A percentile compares a stretch with the other conserved stretches of the same genome.
phyloP scores from a whole-genome alignment of 177 flowering plant species.

The Vitis hybrid region DNA sequence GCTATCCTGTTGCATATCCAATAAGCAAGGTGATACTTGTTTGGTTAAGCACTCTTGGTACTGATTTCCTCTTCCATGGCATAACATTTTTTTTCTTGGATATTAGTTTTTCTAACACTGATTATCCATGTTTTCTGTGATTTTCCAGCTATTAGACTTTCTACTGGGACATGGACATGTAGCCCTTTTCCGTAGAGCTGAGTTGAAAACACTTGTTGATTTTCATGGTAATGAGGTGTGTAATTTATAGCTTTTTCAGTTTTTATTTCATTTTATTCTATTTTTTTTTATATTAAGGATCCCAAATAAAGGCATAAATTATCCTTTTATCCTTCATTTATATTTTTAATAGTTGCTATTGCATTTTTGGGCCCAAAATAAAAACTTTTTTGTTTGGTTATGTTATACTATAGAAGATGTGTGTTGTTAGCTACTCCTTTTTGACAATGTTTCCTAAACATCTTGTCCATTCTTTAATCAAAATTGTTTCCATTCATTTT shows the following conservation, averaged over 20 bases:
- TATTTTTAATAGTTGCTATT: too few species aligned
- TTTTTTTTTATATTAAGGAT: not conserved
- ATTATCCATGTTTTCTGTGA: constrained; percentile 3
- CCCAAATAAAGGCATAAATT: not conserved
- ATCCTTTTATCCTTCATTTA: not conserved
- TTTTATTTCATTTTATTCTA: too few species aligned
- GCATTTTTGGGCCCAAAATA: not conserved
- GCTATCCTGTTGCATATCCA: constrained; percentile 82
- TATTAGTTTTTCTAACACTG: not conserved
- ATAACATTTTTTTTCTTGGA: not conserved
- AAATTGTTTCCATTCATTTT: not conserved
- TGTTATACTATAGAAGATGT: not conserved
- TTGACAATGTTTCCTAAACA: not conserved
- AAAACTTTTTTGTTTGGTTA: not conserved
- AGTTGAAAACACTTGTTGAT: constrained; percentile 85
- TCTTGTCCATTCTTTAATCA: too few species aligned
- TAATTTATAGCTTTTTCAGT: not conserved
- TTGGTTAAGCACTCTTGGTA: not conserved
- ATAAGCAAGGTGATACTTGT: constrained; percentile 76
- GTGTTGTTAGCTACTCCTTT: too few species aligned
- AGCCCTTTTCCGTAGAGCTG: constrained; percentile 94
- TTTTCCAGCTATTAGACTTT: constrained; percentile 67
- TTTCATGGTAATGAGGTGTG: constrained; percentile 94
- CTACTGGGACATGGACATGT: constrained; percentile 68
- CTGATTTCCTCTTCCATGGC: not conserved